Base-by-base conservation (phyloP, 176 grass and related monocot species). In the Cocos nucifera region DNA sequence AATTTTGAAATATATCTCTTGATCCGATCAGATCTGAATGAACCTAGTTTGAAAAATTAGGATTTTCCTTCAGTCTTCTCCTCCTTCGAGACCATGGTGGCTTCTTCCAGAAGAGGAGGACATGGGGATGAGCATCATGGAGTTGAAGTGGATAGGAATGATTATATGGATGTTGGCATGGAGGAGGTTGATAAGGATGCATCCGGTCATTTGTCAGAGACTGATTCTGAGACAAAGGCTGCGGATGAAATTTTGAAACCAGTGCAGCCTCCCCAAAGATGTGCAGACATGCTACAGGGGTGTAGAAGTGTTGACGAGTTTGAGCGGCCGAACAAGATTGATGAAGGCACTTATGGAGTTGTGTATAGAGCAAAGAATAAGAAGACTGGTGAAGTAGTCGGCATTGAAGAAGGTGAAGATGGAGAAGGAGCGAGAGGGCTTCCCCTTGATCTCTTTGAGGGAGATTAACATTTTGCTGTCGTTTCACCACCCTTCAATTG, bases 241-340 rank as follows among this genome's bases (percentile, higher is more conserved):
- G 19, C 3, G 80, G 80, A 81, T 83, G 75, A 76, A 84, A 87
- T 75, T 72, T 84, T 81, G 78, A 72, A 82, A 75, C 92, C 87
- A 88, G 78, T 26, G 21, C 52, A 39, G 6, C 53, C 51, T 17
- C 65, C 65, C 14, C 26, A 39, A 56, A 56, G 65, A 56, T 68
- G 52, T 22, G 44, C 44, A 68, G 30, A 56, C 53, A 56, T 68
- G 65, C 17, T 68, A 52, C 86, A 89, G 8, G 57, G 49, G 24
- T 73, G 59, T 51, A 48, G 70, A 63, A 73, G 27, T 54, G 70
- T 73, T 22, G 59, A 73, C 48, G 70, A 63, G 50, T 73, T 63
- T 56, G 59, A 63, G 59, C 63, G 59, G 27, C 28, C 63, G 17
- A 73, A 73, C 51, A 73, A 63, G 51, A 73, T 73, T n/a, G 50